A percentile compares a stretch with the other conserved stretches of the same genome.
Conservation (phyloP, 805 yeast species). For the Metschnikowia vanudenii region DNA sequence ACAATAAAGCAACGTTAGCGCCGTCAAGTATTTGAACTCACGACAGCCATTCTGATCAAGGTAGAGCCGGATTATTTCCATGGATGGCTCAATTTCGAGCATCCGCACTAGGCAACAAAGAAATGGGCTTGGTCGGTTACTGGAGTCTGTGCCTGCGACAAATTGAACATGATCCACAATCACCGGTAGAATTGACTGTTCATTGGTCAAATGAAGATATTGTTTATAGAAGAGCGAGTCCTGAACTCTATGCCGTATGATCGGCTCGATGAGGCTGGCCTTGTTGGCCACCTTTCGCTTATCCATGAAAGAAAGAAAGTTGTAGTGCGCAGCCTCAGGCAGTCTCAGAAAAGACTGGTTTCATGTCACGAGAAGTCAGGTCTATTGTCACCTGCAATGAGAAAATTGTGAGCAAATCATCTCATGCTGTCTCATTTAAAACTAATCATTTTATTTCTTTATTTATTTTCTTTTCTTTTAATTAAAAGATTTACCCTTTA, state of each 20-base stretch:
- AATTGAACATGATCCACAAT: constrained; percentile 36
- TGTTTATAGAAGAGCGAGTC: constrained; percentile 46
- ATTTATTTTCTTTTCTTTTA: too few species aligned
- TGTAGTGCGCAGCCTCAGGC: neutral
- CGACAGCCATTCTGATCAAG: constrained; percentile 52
- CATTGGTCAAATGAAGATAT: constrained; percentile 39
- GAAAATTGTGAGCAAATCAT: too few species aligned
- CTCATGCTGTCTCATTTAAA: too few species aligned
- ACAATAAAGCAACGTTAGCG: constrained; percentile 64
- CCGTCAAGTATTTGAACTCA: constrained; percentile 72
- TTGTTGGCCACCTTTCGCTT: constrained; percentile 24
- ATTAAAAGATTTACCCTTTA: too few species aligned
- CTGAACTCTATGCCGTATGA: constrained; percentile 41
- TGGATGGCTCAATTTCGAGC: constrained; percentile 70
- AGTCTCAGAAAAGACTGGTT: neutral
- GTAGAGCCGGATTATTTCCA: constrained; percentile 53
- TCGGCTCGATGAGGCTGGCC: constrained; percentile 41
- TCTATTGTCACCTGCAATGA: neutral
- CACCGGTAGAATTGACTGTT: constrained; percentile 37
- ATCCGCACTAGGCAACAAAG: constrained; percentile 74
- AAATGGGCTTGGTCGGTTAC: constrained; percentile 66
- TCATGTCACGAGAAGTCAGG: neutral
- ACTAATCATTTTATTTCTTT: too few species aligned
- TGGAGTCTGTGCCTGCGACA: constrained; percentile 59
- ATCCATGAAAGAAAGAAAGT: constrained; percentile 11